These are phyloP conservation scores for Naematelia encephala DNA, from an alignment of 768 basidiomycete species.

Conservation along the genomic window DNA sequence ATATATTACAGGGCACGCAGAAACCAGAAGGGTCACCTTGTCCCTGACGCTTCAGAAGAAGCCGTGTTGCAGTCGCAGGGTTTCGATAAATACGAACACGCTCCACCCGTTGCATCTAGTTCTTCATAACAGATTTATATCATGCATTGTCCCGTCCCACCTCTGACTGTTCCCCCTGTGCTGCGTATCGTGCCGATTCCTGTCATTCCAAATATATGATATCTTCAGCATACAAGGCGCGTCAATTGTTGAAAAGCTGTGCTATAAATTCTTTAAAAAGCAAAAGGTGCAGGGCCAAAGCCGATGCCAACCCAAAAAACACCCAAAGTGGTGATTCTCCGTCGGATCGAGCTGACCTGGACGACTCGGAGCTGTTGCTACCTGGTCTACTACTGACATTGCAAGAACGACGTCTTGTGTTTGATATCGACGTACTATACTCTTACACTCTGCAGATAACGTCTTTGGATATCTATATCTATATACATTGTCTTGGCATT, in stretches of 20 bases:
- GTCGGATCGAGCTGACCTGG: not conserved
- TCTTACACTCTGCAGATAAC: not conserved
- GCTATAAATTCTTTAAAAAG: no score
- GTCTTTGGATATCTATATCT: no score
- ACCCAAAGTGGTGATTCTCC: not conserved
- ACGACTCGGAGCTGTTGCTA: not conserved
- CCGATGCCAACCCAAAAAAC: not conserved
- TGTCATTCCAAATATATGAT: no score
- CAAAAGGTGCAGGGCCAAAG: no score
- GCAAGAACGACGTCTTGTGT: no score
- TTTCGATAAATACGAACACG: constrained; percentile 49
- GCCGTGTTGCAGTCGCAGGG: constrained; percentile 77
- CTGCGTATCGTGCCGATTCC: not conserved
- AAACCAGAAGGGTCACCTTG: constrained; percentile 77
- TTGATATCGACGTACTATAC: no score
- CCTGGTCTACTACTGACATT: no score
- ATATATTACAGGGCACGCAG: constrained; percentile 71
- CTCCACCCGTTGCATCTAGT: not conserved
- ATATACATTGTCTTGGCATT: no score
- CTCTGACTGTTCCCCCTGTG: not conserved
- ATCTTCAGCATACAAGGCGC: no score
- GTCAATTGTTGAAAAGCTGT: no score
- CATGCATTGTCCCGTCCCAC: not conserved
- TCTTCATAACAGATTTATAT: not conserved
- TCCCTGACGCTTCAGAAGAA: constrained; percentile 81